Evolutionary conservation across 2,329 filamentous ascomycete genomes (phyloP), one percentile per base, ranked within the genome.

Genomic region (Torrubiella hemipterigena): DNA sequence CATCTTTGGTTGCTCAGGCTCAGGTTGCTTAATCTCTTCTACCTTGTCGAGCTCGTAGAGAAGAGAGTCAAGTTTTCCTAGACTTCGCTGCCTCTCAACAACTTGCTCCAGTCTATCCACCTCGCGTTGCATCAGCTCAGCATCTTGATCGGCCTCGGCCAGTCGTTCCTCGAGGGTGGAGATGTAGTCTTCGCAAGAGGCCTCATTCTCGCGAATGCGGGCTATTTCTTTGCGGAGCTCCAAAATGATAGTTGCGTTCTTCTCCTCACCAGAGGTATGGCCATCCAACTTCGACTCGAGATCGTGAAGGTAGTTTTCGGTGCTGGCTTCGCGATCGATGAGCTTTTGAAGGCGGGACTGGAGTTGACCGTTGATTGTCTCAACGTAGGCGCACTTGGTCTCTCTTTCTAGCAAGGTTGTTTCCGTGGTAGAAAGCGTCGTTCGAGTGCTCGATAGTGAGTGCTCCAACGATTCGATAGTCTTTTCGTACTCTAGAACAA

Each of bases 401-500:
- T 98, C 91, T 52, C 82, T 91, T 54, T 98, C 93, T 3, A 96
- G 66, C 16, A 98, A 65, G 35, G 65, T 80, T 33, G 86, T 91
- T 54, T 98, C 93, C 0, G 82, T 87, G 40, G 65, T 79, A 9
- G 91, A 81, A 17, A 98, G 65, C 0, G 83, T 85, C 20, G 81
- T 69, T 35, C 91, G 74, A 2, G 91, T 96, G 47, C 77, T 91
- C 1, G 87, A 87, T 11, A 98, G 71, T 2, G 87, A 95, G 30
- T 86, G 77, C 55, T 98, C 91, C 12, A 98, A 69, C 32, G 75
- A 81, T 52, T 96, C 87, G 30, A 98, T 98, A 0, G 93, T 98
- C 67, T 93, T 96, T 54, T 98, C 93, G 51, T 98, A 98, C 56
- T 98, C 91, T 29, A 96, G 63, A 4, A 98, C 85, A 15, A 98